phyloP scores from a whole-genome alignment of 345 rosid genomes.

The Lagerstroemia speciosa region DNA sequence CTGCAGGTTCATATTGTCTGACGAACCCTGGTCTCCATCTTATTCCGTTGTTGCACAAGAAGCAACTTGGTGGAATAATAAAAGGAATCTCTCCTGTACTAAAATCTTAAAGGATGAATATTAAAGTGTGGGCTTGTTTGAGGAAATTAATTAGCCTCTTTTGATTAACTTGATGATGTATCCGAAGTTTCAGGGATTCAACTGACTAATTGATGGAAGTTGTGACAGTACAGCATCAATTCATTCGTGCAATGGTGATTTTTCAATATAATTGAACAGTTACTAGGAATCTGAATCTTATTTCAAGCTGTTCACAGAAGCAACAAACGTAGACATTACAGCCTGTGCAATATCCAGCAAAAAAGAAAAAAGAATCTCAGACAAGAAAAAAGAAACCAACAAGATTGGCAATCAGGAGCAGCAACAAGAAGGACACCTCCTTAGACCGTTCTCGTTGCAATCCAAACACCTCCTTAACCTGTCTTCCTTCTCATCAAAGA shows the following conservation, averaged over 20 bases:
- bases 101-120: neutral
- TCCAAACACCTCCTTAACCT: conserved; percentile 47
- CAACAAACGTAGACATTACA: neutral
- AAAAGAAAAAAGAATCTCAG: neutral
- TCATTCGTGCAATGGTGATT: neutral
- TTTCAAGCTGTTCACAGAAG: neutral
- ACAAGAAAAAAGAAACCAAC: neutral
- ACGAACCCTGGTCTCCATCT: too few relatives aligned
- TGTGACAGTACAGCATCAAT: neutral
- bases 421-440: conserved; percentile 61
- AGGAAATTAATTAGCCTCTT: neutral
- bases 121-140: neutral
- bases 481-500: conserved; percentile 38
- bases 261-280: neutral
- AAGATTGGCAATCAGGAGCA: neutral
- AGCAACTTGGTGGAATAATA: neutral
- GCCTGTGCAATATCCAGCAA: neutral
- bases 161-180: too few relatives aligned
- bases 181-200: too few relatives aligned
- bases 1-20: neutral
- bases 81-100: neutral
- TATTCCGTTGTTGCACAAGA: neutral
- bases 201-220: neutral
- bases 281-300: neutral
- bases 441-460: conserved; percentile 83